Evolutionary conservation across 2,329 filamentous ascomycete species (phyloP).

Genomic region (Nemania diffusa): DNA sequence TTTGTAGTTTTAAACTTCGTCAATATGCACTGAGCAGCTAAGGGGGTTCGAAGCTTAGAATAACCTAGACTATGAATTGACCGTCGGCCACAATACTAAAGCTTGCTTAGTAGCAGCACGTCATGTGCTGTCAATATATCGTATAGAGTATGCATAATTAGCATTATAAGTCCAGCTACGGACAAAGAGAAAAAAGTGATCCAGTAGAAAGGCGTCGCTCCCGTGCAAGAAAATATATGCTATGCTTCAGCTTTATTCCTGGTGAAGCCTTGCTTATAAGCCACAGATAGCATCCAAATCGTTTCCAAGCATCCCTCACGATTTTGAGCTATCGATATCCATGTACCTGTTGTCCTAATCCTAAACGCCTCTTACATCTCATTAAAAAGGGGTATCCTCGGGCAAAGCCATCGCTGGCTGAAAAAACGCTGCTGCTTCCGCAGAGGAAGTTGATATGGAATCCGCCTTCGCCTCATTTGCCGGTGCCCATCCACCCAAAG

Average conservation of each 20-base stretch:
- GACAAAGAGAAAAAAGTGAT: background rate
- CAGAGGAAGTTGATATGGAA: background rate
- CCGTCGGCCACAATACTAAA: no score
- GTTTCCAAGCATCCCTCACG: background rate
- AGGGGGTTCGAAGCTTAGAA: background rate
- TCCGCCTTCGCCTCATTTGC: slow-evolving; percentile 14
- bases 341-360: slow-evolving; percentile 7
- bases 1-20: no score
- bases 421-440: background rate
- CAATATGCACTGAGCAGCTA: no score
- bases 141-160: background rate
- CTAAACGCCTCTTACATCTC: slow-evolving; percentile 21
- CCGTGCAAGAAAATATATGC: background rate
- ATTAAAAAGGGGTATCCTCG: slow-evolving; percentile 30
- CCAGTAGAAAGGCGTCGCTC: background rate
- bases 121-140: background rate
- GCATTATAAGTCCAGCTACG: background rate
- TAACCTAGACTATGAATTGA: no score
- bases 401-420: slow-evolving; percentile 2
- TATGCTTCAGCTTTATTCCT: background rate
- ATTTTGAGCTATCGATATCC: slow-evolving; percentile 7
- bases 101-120: no score
- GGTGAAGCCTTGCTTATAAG: background rate
- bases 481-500: slow-evolving; percentile 61
- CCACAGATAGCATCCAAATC: slow-evolving; percentile 15